Evolutionary conservation across 257 asterid genomes (phyloP).

Genomic region (Salvia hispanica): DNA sequence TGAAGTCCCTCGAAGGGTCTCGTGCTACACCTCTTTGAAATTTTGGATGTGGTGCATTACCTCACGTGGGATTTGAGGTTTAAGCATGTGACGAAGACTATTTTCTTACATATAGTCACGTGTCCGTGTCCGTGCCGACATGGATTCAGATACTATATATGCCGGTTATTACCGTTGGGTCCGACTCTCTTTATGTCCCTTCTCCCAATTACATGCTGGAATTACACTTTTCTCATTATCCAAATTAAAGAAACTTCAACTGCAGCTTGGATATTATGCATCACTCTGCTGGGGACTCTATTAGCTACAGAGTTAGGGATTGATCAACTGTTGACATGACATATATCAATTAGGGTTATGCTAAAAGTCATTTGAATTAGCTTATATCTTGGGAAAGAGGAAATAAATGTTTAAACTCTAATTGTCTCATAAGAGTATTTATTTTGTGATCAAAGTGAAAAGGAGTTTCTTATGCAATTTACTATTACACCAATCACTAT

Average conservation of each 20-base stretch:
- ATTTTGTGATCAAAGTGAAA: no score
- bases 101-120: constrained; percentile 21
- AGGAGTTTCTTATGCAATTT: no score
- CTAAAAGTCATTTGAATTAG: no score
- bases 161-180: constrained; percentile 26
- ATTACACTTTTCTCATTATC: not conserved
- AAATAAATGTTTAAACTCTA: no score
- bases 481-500: no score
- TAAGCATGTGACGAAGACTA: constrained; percentile 24
- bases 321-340: no score
- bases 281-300: not conserved
- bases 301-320: no score
- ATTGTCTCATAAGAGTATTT: no score
- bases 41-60: not conserved
- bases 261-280: constrained; percentile 3
- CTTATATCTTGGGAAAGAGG: no score
- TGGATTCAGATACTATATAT: constrained; percentile 15
- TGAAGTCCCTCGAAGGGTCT: constrained; percentile 1
- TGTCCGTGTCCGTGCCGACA: constrained; percentile 30
- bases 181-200: constrained; percentile 11
- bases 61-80: constrained; percentile 33
- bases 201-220: not conserved
- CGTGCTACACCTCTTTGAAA: constrained; percentile 3
- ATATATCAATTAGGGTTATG: not conserved
- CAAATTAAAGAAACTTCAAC: not conserved